phyloP scores from a whole-genome alignment of 2,329 filamentous ascomycete species.

The Xylariomycetidae sp. region DNA sequence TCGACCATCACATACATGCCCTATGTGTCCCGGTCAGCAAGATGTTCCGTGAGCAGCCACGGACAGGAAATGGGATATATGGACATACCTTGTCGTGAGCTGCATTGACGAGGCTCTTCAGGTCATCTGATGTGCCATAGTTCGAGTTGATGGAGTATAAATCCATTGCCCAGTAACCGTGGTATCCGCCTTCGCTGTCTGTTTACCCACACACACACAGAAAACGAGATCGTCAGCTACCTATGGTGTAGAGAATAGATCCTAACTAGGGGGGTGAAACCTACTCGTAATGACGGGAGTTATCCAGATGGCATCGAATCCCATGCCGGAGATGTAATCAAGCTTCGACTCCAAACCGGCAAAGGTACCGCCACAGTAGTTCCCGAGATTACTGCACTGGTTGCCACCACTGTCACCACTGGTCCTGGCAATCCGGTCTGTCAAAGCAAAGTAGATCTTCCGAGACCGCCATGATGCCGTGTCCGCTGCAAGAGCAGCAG shows the following conservation, averaged over 20 bases:
- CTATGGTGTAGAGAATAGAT: neutral
- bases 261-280: slow-evolving; percentile 12
- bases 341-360: slow-evolving; percentile 53
- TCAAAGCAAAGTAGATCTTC: slow-evolving; percentile 58
- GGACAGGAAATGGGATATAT: too few relatives aligned
- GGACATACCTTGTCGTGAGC: too few relatives aligned
- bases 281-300: slow-evolving; percentile 48
- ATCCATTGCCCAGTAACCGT: slow-evolving; percentile 52
- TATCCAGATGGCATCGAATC: slow-evolving; percentile 56
- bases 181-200: slow-evolving; percentile 43
- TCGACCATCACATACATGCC: slow-evolving; percentile 40
- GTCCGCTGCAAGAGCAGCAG: too few relatives aligned
- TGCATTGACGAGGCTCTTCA: slow-evolving; percentile 50
- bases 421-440: slow-evolving; percentile 49
- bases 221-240: neutral
- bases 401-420: slow-evolving; percentile 37
- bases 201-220: neutral
- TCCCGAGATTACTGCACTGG: slow-evolving; percentile 36
- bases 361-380: slow-evolving; percentile 60
- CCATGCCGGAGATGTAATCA: slow-evolving; percentile 60
- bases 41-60: too few relatives aligned
- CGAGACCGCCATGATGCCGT: too few relatives aligned
- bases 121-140: slow-evolving; percentile 55
- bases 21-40: too few relatives aligned
- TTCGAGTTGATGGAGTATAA: slow-evolving; percentile 50